These are phyloP conservation scores for Phytophthora cactorum DNA, from an alignment of 352 stramenopile species.

Conservation along the genomic window DNA sequence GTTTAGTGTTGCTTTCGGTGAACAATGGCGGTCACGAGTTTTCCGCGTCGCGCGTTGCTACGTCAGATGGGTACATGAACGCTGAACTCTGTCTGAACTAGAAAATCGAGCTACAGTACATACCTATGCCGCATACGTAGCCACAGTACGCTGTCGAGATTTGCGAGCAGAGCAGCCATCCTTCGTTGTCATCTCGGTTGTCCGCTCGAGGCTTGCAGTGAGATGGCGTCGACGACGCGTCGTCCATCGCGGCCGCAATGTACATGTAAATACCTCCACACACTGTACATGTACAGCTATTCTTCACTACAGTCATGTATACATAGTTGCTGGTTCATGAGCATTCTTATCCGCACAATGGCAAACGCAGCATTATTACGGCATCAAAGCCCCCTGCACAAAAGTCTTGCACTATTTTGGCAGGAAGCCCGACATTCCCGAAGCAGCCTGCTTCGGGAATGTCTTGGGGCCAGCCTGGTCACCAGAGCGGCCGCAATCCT, in stretches of 20 bases:
- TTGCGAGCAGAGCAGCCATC: neutral
- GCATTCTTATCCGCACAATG: neutral
- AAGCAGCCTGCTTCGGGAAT: neutral
- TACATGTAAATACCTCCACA: too few relatives aligned
- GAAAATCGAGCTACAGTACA: neutral
- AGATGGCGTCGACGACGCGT: neutral
- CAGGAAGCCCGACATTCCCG: slow-evolving; percentile 1
- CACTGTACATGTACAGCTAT: neutral
- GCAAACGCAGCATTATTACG: neutral
- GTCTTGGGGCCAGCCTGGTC: too few relatives aligned
- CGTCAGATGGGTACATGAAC: slow-evolving; percentile 11
- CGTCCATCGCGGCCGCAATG: neutral
- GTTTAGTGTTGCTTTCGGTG: neutral
- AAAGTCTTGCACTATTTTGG: neutral
- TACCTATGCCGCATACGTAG: slow-evolving; percentile 2
- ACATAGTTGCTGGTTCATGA: too few relatives aligned
- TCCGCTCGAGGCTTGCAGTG: neutral
- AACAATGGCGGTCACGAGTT: neutral
- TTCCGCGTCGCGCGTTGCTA: neutral
- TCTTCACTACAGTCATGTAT: too few relatives aligned
- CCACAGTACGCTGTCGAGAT: neutral
- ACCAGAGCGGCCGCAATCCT: slow-evolving; percentile 1
- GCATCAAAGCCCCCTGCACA: neutral
- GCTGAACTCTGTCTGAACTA: slow-evolving; percentile 3
- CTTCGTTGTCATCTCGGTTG: slow-evolving; percentile 13